These are phyloP conservation scores for Picochlorum sp. DNA, from an alignment of 139 green algal genomes.

Conservation along the genomic window DNA sequence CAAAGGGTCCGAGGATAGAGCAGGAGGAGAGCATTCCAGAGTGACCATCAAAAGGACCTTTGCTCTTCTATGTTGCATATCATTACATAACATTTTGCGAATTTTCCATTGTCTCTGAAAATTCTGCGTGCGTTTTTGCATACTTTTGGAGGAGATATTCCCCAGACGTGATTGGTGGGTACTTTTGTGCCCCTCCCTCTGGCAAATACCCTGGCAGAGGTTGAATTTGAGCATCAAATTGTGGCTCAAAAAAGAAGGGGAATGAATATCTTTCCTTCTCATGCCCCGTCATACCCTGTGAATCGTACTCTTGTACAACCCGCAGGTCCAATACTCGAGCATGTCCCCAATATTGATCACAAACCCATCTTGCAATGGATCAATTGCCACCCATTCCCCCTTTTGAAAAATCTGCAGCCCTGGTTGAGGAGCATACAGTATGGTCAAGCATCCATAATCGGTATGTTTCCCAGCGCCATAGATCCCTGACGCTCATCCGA, in stretches of 20 bases:
- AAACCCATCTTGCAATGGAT: conserved; percentile 43
- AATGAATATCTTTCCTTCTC: conserved; percentile 62
- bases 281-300: conserved; percentile 69
- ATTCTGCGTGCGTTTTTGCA: conserved; percentile 17
- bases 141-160: conserved; percentile 20
- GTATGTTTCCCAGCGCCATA: conserved; percentile 68
- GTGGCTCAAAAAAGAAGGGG: conserved; percentile 80
- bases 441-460: conserved; percentile 91
- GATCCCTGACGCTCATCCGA: conserved; percentile 8
- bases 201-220: not conserved
- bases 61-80: too few species aligned
- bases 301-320: conserved; percentile 63
- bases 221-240: conserved; percentile 19
- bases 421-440: conserved; percentile 71
- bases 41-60: too few species aligned
- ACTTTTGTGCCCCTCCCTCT: not conserved
- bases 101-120: conserved; percentile 3
- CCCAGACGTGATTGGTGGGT: conserved; percentile 8
- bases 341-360: conserved; percentile 92
- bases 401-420: conserved; percentile 17
- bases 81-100: not conserved
- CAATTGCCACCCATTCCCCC: conserved; percentile 62
- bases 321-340: conserved; percentile 64
- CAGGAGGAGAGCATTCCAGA: too few species aligned
- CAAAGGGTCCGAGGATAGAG: too few species aligned